Evolutionary conservation across 2,329 filamentous ascomycete genomes (phyloP).

Genomic region (Aspergillus fischeri): DNA sequence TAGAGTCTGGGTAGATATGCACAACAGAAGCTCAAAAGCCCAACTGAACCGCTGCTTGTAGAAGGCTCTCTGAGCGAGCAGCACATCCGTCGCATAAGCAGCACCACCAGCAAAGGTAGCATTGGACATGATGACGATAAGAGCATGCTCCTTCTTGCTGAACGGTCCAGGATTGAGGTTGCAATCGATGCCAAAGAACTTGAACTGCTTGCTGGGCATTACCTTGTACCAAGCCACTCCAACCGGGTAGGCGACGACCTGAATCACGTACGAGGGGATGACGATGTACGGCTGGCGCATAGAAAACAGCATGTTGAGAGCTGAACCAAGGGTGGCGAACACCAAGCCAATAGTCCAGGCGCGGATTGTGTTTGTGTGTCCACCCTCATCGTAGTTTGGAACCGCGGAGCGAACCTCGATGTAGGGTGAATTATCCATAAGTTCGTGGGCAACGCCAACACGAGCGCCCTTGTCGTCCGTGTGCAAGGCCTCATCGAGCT

Average conservation of each 20-base stretch:
- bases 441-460: slow-evolving; percentile 54
- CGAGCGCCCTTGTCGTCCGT: slow-evolving; percentile 55
- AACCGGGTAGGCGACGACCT: slow-evolving; percentile 58
- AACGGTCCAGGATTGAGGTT: slow-evolving; percentile 43
- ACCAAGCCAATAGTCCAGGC: slow-evolving; percentile 61
- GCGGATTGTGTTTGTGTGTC: slow-evolving; percentile 61
- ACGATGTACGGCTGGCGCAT: slow-evolving; percentile 55
- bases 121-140: slow-evolving; percentile 55
- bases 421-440: slow-evolving; percentile 65
- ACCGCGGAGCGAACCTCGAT: slow-evolving; percentile 64
- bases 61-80: slow-evolving; percentile 67
- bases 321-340: slow-evolving; percentile 60
- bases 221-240: slow-evolving; percentile 38
- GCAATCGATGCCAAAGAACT: slow-evolving; percentile 35
- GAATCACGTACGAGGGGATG: slow-evolving; percentile 59
- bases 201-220: slow-evolving; percentile 35
- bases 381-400: slow-evolving; percentile 60
- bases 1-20: slow-evolving; percentile 64
- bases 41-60: slow-evolving; percentile 68
- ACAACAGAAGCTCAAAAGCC: slow-evolving; percentile 62
- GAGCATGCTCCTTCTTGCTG: slow-evolving; percentile 46
- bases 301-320: slow-evolving; percentile 57
- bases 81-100: slow-evolving; percentile 70
- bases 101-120: slow-evolving; percentile 58
- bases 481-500: slow-evolving; percentile 56